Evolutionary conservation across 1,139 yeast genomes (phyloP).

Genomic region (Suhomyces coccinellae): DNA sequence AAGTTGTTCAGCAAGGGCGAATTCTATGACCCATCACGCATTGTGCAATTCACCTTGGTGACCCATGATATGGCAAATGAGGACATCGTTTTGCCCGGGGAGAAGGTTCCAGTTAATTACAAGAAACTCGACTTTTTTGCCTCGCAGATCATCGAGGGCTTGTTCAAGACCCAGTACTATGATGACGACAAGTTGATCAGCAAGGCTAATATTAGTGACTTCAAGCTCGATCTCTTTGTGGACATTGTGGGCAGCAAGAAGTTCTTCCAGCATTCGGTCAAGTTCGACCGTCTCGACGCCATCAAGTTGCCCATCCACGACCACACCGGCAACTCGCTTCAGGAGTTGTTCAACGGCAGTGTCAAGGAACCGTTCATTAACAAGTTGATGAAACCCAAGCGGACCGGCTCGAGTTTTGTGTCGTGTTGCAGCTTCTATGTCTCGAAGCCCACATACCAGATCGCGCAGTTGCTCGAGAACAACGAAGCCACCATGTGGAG

Average conservation of each 20-base stretch:
- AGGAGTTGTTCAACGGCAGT: constrained; percentile 29
- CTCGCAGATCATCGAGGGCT: constrained; percentile 37
- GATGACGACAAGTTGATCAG: constrained; percentile 24
- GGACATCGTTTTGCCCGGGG: constrained; percentile 41
- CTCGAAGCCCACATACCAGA: constrained; percentile 36
- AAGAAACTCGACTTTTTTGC: constrained; percentile 46
- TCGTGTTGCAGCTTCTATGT: constrained; percentile 39
- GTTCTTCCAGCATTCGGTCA: constrained; percentile 35
- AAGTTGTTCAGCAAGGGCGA: constrained; percentile 23
- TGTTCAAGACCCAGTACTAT: constrained; percentile 25
- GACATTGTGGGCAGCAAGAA: constrained; percentile 45
- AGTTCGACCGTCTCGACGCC: constrained; percentile 32
- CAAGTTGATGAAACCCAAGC: constrained; percentile 42
- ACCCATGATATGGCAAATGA: constrained; percentile 39
- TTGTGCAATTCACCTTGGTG: constrained; percentile 27
- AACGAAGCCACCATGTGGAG: constrained; percentile 35
- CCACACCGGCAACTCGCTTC: constrained; percentile 25
- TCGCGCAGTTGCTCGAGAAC: constrained; percentile 31
- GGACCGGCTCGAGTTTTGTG: constrained; percentile 31
- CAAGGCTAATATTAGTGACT: constrained; percentile 24
- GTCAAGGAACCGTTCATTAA: constrained; percentile 37
- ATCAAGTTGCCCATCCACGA: constrained; percentile 34
- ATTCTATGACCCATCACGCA: constrained; percentile 23
- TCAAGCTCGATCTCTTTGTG: constrained; percentile 39
- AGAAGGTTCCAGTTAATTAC: constrained; percentile 34